These are phyloP conservation scores for Trichoderma cornu-damae DNA, from an alignment of 2,329 filamentous ascomycete species.

Conservation along the genomic window DNA sequence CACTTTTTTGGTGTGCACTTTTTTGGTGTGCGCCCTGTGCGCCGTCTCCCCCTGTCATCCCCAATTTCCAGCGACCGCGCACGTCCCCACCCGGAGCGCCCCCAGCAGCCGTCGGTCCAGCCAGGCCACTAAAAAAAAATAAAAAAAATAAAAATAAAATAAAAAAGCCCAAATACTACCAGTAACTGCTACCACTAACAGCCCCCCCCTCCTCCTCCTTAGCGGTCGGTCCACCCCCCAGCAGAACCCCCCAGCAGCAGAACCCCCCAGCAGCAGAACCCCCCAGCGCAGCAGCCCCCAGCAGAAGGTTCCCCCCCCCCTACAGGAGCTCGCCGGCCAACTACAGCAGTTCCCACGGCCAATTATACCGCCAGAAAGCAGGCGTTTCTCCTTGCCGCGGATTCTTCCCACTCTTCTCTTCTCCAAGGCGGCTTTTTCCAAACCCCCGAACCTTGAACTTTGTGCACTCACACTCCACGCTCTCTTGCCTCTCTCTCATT, in stretches of 20 bases:
- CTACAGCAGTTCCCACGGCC: constrained; percentile 14
- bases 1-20: not conserved
- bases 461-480: constrained; percentile 7
- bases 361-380: constrained; percentile 16
- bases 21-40: not conserved
- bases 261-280: not conserved
- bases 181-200: too few relatives aligned
- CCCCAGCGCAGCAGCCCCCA: not conserved
- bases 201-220: not conserved
- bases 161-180: too few relatives aligned
- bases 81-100: constrained; percentile 17
- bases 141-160: too few relatives aligned
- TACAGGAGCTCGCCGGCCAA: constrained; percentile 6
- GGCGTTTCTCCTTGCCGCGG: constrained; percentile 5
- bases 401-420: constrained; percentile 12
- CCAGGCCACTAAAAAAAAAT: too few relatives aligned
- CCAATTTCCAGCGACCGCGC: constrained; percentile 22
- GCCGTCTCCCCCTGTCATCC: constrained; percentile 16
- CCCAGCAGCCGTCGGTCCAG: too few relatives aligned
- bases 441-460: not conserved
- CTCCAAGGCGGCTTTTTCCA: constrained; percentile 10
- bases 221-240: too few relatives aligned
- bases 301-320: too few relatives aligned
- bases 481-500: constrained; percentile 2
- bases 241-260: not conserved